Conservation (phyloP, 352 stramenopile genomes). For the Globisporangium echinulatum region DNA sequence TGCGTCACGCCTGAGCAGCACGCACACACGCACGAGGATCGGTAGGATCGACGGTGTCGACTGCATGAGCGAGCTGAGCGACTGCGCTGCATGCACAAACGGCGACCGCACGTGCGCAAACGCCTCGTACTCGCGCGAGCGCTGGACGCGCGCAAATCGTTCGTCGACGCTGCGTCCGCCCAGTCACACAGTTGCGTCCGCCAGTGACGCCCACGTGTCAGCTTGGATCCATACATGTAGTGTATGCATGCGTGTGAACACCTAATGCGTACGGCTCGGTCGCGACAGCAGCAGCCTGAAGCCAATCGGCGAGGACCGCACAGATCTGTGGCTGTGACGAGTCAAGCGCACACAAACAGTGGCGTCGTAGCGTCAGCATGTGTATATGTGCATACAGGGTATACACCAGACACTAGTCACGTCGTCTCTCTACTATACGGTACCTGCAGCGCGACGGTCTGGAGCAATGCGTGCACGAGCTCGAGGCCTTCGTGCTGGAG, state of each 20-base stretch:
- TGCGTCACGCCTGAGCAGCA: no score
- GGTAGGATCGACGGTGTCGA: constrained; percentile 31
- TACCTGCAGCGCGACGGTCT: constrained; percentile 24
- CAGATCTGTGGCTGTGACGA: constrained; percentile 19
- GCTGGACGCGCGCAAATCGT: constrained; percentile 22
- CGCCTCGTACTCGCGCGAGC: constrained; percentile 48
- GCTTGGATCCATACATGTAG: no score
- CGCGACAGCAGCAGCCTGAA: constrained; percentile 29
- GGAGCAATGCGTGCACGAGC: constrained; percentile 42
- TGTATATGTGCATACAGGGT: no score
- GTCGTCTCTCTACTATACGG: background rate
- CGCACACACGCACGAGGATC: constrained; percentile 23
- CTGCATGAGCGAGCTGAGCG: constrained; percentile 45
- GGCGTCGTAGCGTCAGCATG: background rate
- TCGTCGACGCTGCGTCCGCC: constrained; percentile 20
- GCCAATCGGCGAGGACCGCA: constrained; percentile 22
- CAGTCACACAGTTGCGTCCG: no score
- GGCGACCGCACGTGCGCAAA: constrained; percentile 41
- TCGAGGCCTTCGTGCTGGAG: constrained; percentile 63
- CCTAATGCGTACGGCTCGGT: constrained; percentile 25
- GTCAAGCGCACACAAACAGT: background rate
- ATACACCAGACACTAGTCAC: background rate
- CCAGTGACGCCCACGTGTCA: no score
- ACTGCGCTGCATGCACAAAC: constrained; percentile 42
- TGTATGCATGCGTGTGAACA: background rate